Conservation (phyloP, 1,139 yeast species). For the Hyphopichia burtonii region DNA sequence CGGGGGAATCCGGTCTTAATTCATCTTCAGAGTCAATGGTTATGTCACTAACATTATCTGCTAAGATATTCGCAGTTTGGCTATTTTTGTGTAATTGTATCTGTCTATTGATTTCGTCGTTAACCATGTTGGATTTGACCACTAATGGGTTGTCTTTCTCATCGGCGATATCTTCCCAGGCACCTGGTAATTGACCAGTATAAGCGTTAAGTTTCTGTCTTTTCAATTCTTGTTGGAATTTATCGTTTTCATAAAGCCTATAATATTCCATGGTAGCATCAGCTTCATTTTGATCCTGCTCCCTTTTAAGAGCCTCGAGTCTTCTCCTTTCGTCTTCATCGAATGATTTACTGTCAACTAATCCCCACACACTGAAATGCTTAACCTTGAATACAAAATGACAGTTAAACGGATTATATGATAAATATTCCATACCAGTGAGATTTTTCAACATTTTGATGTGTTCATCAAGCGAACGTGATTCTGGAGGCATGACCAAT, state of each 20-base stretch:
- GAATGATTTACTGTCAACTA: constrained; percentile 66
- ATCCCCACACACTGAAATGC: constrained; percentile 94
- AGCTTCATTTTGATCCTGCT: constrained; percentile 17
- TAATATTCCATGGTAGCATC: constrained; percentile 27
- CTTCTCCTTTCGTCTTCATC: constrained; percentile 41
- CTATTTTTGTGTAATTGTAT: constrained; percentile 20
- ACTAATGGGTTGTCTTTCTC: constrained; percentile 20
- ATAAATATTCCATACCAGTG: constrained; percentile 72
- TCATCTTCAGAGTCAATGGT: constrained; percentile 26
- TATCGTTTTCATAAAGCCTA: constrained; percentile 27
- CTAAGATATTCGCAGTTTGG: constrained; percentile 15
- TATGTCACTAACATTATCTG: constrained; percentile 29
- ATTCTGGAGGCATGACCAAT: constrained; percentile 55
- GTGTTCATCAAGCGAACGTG: constrained; percentile 24
- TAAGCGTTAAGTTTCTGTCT: constrained; percentile 31
- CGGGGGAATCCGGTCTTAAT: constrained; percentile 8
- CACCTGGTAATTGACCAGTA: constrained; percentile 39
- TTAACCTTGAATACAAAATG: constrained; percentile 81
- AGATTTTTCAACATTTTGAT: constrained; percentile 51
- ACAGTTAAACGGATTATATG: constrained; percentile 76
- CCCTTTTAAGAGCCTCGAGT: constrained; percentile 13
- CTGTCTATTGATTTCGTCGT: constrained; percentile 26
- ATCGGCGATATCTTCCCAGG: constrained; percentile 23
- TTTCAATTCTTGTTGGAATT: constrained; percentile 31
- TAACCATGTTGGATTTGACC: constrained; percentile 25